phyloP scores from a whole-genome alignment of 352 stramenopile species.

The Globisporangium cylindrosporum region DNA sequence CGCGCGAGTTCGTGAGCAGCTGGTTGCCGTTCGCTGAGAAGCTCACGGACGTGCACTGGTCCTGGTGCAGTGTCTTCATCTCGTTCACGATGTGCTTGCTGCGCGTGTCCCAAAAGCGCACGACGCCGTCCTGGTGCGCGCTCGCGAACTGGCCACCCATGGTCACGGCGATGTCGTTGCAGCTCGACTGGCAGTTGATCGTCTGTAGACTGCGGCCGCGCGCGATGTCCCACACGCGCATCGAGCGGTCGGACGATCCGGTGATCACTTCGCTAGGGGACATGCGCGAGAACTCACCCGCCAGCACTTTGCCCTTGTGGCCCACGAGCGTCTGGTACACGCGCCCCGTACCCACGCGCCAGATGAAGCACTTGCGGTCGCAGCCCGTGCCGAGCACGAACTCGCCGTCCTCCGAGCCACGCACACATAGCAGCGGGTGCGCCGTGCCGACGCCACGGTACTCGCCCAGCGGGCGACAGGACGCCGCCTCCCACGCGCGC shows the following conservation, averaged over 20 bases:
- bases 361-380: conserved; percentile 84
- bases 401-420: conserved; percentile 71
- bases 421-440: conserved; percentile 80
- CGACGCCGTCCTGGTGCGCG: conserved; percentile 71
- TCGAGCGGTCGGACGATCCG: conserved; percentile 67
- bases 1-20: conserved; percentile 74
- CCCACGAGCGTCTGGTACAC: conserved; percentile 82
- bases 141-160: conserved; percentile 67
- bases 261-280: conserved; percentile 67
- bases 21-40: conserved; percentile 36
- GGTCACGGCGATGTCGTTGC: conserved; percentile 71
- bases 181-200: conserved; percentile 76
- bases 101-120: conserved; percentile 78
- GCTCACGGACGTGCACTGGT: conserved; percentile 76
- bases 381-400: conserved; percentile 77
- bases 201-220: conserved; percentile 65
- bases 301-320: conserved; percentile 83
- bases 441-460: conserved; percentile 76
- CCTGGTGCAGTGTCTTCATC: conserved; percentile 49
- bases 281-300: conserved; percentile 68
- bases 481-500: conserved; percentile 66
- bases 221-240: conserved; percentile 76
- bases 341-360: conserved; percentile 74
- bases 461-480: conserved; percentile 54
- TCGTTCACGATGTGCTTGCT: conserved; percentile 52